Evolutionary conservation across 345 rosid genomes (phyloP).

Genomic region (Gynandropsis gynandra): DNA sequence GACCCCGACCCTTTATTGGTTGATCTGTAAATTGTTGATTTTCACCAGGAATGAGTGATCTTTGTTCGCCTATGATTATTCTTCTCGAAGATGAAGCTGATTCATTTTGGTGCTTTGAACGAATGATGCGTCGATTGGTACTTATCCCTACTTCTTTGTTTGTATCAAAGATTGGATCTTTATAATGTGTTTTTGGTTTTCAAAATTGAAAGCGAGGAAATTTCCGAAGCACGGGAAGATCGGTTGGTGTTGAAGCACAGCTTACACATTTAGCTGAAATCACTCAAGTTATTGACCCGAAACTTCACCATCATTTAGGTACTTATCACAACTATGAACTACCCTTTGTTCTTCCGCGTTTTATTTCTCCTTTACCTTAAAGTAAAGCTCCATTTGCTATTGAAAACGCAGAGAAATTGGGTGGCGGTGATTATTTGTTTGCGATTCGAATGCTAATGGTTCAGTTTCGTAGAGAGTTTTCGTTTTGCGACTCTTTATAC

Average conservation of each 20-base stretch:
- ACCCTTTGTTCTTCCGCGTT: too few species aligned
- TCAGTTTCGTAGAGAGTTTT: constrained; percentile 88
- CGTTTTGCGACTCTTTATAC: constrained; percentile 89
- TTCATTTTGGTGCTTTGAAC: constrained; percentile 98
- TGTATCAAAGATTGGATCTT: neutral
- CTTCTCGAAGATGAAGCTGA: constrained; percentile 93
- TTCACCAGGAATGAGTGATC: constrained; percentile 91
- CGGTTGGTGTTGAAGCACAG: constrained; percentile 90
- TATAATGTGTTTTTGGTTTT: neutral
- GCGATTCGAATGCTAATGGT: constrained; percentile 98
- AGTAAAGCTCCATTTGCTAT: too few species aligned
- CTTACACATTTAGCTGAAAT: constrained; percentile 80
- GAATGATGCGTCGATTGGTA: constrained; percentile 98
- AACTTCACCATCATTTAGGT: constrained; percentile 97
- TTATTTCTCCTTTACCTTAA: too few species aligned
- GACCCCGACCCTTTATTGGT: too few species aligned
- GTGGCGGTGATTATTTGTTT: constrained; percentile 96
- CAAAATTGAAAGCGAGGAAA: constrained; percentile 62
- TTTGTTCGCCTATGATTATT: constrained; percentile 97
- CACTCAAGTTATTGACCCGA: constrained; percentile 93
- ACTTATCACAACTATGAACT: constrained; percentile 16
- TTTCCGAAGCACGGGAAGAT: constrained; percentile 80
- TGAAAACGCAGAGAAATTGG: constrained; percentile 72
- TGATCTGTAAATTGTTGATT: constrained; percentile 9
- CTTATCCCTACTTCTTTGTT: constrained; percentile 1